Conservation (phyloP, 768 basidiomycete genomes). For the Hysterangium stoloniferum region DNA sequence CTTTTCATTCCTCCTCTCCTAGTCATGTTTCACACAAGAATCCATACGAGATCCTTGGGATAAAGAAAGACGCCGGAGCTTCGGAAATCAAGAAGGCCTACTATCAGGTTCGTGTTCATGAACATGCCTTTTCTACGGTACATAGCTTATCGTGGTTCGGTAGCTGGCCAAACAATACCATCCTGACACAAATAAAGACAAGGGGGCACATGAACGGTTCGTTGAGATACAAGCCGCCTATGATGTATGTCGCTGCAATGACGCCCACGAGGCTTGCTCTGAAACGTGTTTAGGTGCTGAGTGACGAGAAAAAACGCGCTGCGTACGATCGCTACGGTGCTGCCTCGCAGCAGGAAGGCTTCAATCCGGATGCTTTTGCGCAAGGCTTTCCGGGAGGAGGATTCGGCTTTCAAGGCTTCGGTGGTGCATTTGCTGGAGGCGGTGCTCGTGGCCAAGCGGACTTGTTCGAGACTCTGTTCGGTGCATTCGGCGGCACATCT, state of each 20-base stretch:
- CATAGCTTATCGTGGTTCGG: not conserved
- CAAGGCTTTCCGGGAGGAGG: slow-evolving; percentile 47
- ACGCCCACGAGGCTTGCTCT: not conserved
- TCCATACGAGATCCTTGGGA: slow-evolving; percentile 89
- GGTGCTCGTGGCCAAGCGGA: slow-evolving; percentile 45
- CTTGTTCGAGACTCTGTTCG: slow-evolving; percentile 84
- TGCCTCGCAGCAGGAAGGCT: slow-evolving; percentile 88
- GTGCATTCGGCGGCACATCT: slow-evolving; percentile 48
- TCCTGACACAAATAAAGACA: slow-evolving; percentile 94
- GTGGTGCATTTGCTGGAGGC: slow-evolving; percentile 42
- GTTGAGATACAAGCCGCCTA: slow-evolving; percentile 96
- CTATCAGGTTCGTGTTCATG: slow-evolving; percentile 63
- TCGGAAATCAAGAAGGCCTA: slow-evolving; percentile 97
- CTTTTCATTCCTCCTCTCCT: slow-evolving; percentile 62
- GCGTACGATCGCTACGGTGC: slow-evolving; percentile 89
- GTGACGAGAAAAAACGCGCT: slow-evolving; percentile 89
- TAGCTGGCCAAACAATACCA: slow-evolving; percentile 95
- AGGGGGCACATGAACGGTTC: slow-evolving; percentile 84
- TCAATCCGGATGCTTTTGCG: slow-evolving; percentile 81
- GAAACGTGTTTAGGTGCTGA: slow-evolving; percentile 55
- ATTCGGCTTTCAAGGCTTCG: slow-evolving; percentile 73
- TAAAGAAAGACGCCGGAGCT: slow-evolving; percentile 70
- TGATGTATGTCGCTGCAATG: slow-evolving; percentile 53
- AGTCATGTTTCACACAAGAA: slow-evolving; percentile 54
- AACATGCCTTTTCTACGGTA: not conserved